Conservation (phyloP, 495 filamentous ascomycete species). For the Aspergillus homomorphus region DNA sequence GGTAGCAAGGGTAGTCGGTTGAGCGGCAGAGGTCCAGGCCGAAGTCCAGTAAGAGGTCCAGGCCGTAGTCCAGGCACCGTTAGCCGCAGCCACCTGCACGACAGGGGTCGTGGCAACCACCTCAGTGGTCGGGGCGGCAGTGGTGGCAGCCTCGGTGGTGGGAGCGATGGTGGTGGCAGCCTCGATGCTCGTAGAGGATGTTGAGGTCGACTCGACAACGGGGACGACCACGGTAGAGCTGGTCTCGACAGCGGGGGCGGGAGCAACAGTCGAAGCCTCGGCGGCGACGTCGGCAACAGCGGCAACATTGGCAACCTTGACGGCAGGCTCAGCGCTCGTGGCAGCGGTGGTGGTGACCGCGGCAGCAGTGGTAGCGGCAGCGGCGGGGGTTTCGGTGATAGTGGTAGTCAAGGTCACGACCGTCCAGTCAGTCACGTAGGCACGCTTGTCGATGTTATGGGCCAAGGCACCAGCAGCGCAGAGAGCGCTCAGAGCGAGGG, state of each 20-base stretch:
- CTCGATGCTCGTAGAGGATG: neutral
- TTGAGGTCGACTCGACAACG: neutral
- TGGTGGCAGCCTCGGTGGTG: slow-evolving; percentile 15
- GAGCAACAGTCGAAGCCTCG: slow-evolving; percentile 1
- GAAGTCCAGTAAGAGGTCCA: slow-evolving; percentile 22
- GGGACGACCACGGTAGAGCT: neutral
- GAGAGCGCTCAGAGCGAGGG: slow-evolving; percentile 58
- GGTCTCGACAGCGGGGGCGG: neutral
- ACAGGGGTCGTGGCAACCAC: slow-evolving; percentile 7
- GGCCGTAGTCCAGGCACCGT: slow-evolving; percentile 10
- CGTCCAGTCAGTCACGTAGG: slow-evolving; percentile 53
- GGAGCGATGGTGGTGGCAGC: neutral
- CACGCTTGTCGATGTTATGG: slow-evolving; percentile 54
- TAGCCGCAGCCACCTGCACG: neutral
- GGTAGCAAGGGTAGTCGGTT: slow-evolving; percentile 29
- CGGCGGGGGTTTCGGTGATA: slow-evolving; percentile 48
- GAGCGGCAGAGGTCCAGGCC: slow-evolving; percentile 14
- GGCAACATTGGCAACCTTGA: neutral
- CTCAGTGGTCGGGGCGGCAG: slow-evolving; percentile 1
- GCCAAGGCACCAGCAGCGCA: slow-evolving; percentile 60
- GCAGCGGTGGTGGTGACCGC: slow-evolving; percentile 13
- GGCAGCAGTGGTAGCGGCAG: slow-evolving; percentile 13
- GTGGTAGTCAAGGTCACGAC: slow-evolving; percentile 60
- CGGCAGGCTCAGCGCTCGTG: slow-evolving; percentile 1
- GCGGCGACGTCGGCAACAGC: neutral